Conservation (phyloP, 2,329 filamentous ascomycete genomes). For the Scedosporium aurantiacum region DNA sequence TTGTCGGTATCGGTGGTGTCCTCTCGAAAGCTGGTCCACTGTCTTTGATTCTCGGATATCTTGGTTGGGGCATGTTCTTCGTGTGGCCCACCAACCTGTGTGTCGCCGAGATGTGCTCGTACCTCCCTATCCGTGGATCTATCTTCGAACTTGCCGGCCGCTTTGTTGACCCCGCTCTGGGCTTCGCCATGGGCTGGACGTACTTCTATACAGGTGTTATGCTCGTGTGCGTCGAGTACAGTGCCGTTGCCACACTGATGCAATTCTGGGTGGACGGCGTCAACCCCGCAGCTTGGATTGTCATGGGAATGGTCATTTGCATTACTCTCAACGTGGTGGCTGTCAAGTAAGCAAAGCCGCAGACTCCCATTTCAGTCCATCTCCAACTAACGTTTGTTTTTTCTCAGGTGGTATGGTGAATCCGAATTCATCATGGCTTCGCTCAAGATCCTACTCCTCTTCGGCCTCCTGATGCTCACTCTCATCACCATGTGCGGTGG, state of each 20-base stretch:
- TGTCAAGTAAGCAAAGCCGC: slow-evolving; percentile 14
- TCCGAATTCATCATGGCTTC: slow-evolving; percentile 46
- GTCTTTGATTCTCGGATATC: slow-evolving; percentile 31
- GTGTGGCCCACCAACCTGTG: slow-evolving; percentile 31
- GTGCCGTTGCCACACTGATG: slow-evolving; percentile 32
- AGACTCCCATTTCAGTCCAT: too few species aligned
- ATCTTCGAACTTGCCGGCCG: slow-evolving; percentile 44
- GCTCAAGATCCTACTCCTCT: slow-evolving; percentile 32
- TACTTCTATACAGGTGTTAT: slow-evolving; percentile 36
- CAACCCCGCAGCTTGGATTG: slow-evolving; percentile 37
- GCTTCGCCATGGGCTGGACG: slow-evolving; percentile 44
- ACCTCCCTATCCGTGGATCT: slow-evolving; percentile 41
- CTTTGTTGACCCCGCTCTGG: slow-evolving; percentile 45
- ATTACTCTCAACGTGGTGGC: slow-evolving; percentile 35
- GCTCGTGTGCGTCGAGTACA: slow-evolving; percentile 33
- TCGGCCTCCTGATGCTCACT: slow-evolving; percentile 50
- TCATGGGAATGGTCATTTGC: slow-evolving; percentile 33
- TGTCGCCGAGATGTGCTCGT: slow-evolving; percentile 47
- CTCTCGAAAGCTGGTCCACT: slow-evolving; percentile 27
- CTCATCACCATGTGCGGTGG: slow-evolving; percentile 59
- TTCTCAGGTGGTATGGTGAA: slow-evolving; percentile 26
- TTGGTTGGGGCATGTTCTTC: slow-evolving; percentile 32
- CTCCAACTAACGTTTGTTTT: too few species aligned
- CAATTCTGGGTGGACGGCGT: slow-evolving; percentile 30
- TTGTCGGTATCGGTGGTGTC: too few species aligned